Evolutionary conservation across 495 filamentous ascomycete genomes (phyloP), one percentile per base, ranked within the genome.

Genomic region (Xylaria nigripes): DNA sequence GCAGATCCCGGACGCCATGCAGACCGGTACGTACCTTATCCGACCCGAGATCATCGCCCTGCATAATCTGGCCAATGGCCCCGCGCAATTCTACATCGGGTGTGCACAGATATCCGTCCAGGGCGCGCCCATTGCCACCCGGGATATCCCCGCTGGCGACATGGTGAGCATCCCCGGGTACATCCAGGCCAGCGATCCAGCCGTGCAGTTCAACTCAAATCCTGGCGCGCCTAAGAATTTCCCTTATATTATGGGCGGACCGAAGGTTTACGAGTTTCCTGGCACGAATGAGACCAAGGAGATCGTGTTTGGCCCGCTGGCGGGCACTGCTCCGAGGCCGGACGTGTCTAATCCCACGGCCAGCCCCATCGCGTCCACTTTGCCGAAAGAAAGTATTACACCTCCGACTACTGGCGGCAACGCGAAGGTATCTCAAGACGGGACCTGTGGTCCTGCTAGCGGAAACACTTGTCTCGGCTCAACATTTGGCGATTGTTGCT

Each of bases 61-160:
- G 24, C 85, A 88, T 34, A 72, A 75, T 43, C 78, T 74, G n/a
- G 68, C 72, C 48, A 60, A 68, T 0, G 72, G 81, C 48, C 81
- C 85, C 1, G 80, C 81, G 6, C 77, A 82, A 61, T 81, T 81
- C 65, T 86, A 79, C 59, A 70, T 76, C 50, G 80, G 80, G 18
- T 90, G 86, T 64, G 81, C 79, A 1, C 85, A 89, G 65, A 65
- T 87, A 24, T 83, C 75, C 60, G 52, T 89, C 21, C 55, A 75
- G 40, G 75, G 74, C 2, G 75, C 72, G 9, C 67, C 63, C 21
- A 61, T 67, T 0, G 57, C 58, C 15, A 3, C 49, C 2, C 43
- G 65, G 6, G 16, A 42, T 22, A 49, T 71, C 50, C 38, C 82
- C 64, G 1, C 57, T 54, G 40, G 55, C 63, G 50, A 79, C 67